These are phyloP conservation scores for Biscogniauxia mediterranea DNA, from an alignment of 2,329 filamentous ascomycete species.

Conservation along the genomic window DNA sequence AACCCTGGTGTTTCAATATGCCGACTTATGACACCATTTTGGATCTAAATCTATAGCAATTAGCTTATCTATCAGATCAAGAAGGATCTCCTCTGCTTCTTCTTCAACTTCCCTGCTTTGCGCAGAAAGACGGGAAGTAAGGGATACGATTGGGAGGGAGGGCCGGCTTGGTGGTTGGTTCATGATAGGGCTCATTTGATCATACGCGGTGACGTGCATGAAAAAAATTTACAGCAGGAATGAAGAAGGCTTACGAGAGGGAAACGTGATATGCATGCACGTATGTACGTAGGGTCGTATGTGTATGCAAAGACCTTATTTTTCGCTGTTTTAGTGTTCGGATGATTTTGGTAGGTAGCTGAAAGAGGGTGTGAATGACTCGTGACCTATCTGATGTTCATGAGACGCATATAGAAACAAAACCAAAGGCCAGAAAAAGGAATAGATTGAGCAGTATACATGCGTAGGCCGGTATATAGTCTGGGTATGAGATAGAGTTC, in stretches of 20 bases:
- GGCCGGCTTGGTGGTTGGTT: neutral
- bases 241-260: neutral
- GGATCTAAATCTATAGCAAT: neutral
- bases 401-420: neutral
- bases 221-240: neutral
- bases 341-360: neutral
- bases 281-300: neutral
- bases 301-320: neutral
- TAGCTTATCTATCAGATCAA: neutral
- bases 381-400: neutral
- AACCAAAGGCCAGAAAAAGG: neutral
- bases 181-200: neutral
- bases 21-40: neutral
- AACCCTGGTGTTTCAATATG: neutral
- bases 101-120: neutral
- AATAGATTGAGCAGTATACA: neutral
- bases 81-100: neutral
- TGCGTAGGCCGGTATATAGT: neutral
- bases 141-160: neutral
- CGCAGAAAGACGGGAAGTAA: neutral
- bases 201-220: neutral
- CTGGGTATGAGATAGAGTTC: neutral
- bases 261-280: neutral
- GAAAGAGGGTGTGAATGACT: neutral
- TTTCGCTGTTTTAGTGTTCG: neutral